Percentiles rank a stretch among this genome's conserved stretches.
phyloP scores from a whole-genome alignment of 805 yeast species.

The Lachancea thermotolerans region DNA sequence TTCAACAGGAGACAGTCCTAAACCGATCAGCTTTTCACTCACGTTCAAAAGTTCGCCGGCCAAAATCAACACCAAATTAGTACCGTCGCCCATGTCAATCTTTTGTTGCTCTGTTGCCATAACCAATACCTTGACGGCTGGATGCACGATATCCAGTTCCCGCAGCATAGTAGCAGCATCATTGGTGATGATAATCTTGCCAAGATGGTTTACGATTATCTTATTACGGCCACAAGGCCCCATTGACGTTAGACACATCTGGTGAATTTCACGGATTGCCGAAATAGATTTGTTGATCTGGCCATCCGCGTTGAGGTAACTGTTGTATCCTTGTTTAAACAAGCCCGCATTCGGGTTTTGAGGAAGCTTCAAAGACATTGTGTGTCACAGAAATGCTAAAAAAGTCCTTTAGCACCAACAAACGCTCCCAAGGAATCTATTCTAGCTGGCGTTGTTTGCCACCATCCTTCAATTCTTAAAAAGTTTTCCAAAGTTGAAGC shows the following conservation, averaged over 20 bases:
- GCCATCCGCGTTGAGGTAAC: conserved; percentile 85
- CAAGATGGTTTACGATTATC: conserved; percentile 83
- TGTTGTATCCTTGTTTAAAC: conserved; percentile 91
- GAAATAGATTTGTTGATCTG: conserved; percentile 88
- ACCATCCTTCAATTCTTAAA: neutral
- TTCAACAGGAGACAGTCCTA: conserved; percentile 89
- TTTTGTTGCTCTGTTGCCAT: conserved; percentile 98
- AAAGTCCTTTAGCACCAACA: neutral
- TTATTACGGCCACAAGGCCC: conserved; percentile 98
- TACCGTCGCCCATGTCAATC: conserved; percentile 93
- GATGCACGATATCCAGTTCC: conserved; percentile 91
- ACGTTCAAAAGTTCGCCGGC: conserved; percentile 89
- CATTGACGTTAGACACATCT: conserved; percentile 87
- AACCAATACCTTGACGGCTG: conserved; percentile 90
- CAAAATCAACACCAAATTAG: conserved; percentile 82
- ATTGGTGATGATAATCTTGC: conserved; percentile 81
- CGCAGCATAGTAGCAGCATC: conserved; percentile 98
- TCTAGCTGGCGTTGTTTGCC: neutral
- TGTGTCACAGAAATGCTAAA: neutral
- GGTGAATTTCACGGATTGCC: conserved; percentile 89
- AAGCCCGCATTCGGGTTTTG: conserved; percentile 89
- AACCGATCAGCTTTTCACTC: conserved; percentile 74
- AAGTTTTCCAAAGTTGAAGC: neutral
- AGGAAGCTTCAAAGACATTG: conserved; percentile 86
- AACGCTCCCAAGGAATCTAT: neutral